Percentiles rank a stretch among this genome's conserved stretches.
These are phyloP conservation scores for Dispira simplex DNA, from an alignment of 192 early-diverging fungal genomes.

Conservation along the genomic window DNA sequence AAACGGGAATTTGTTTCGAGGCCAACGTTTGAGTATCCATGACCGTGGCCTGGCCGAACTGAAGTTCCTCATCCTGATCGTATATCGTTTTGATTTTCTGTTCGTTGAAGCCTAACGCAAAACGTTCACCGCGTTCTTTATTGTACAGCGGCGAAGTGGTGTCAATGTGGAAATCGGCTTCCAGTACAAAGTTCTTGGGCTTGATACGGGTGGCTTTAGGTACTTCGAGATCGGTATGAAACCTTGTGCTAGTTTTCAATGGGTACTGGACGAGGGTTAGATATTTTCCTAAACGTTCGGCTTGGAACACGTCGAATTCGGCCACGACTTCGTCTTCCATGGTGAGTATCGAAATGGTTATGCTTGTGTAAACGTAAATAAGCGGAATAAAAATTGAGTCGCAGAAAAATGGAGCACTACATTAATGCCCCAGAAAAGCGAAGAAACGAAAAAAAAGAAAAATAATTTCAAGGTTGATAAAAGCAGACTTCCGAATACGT, in stretches of 20 bases:
- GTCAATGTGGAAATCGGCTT: slow-evolving; percentile 72
- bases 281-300: slow-evolving; percentile 43
- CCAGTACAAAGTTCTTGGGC: slow-evolving; percentile 62
- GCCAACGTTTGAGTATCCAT: slow-evolving; percentile 71
- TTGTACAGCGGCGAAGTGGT: slow-evolving; percentile 59
- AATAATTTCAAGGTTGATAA: too few species aligned
- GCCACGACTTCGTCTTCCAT: slow-evolving; percentile 47
- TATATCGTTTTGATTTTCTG: slow-evolving; percentile 45
- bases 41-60: slow-evolving; percentile 22
- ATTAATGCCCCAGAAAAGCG: too few species aligned
- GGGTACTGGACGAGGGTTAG: slow-evolving; percentile 81
- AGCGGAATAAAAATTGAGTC: too few species aligned
- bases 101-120: slow-evolving; percentile 62
- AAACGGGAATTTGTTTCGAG: slow-evolving; percentile 58
- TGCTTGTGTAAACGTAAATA: too few species aligned
- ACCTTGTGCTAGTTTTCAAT: slow-evolving; percentile 27
- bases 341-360: neutral
- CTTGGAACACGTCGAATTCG: slow-evolving; percentile 70
- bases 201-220: slow-evolving; percentile 64
- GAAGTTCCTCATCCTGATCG: slow-evolving; percentile 28
- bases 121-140: slow-evolving; percentile 53
- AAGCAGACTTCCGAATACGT: too few species aligned
- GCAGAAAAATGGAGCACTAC: too few species aligned
- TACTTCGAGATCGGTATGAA: slow-evolving; percentile 23
- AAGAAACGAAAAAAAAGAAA: too few species aligned